These are phyloP conservation scores for Meredithiella fracta DNA, from an alignment of 2,329 filamentous ascomycete genomes.

Conservation along the genomic window DNA sequence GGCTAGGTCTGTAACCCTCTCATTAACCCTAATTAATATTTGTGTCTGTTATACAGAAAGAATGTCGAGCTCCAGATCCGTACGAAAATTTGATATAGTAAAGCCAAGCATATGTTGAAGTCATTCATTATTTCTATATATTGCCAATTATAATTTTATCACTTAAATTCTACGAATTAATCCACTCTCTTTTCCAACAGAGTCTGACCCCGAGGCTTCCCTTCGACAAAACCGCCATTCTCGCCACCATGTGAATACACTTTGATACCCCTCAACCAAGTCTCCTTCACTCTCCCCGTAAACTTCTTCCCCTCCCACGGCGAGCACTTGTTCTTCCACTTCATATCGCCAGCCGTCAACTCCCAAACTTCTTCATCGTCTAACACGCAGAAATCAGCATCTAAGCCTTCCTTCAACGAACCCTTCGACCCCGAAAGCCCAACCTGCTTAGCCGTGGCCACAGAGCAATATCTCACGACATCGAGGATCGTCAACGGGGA, in stretches of 20 bases:
- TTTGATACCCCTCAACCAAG: constrained; percentile 62
- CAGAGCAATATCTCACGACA: constrained; percentile 70
- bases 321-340: constrained; percentile 85
- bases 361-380: constrained; percentile 69
- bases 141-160: neutral
- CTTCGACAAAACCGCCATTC: constrained; percentile 34
- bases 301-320: constrained; percentile 75
- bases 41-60: too few species aligned
- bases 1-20: too few species aligned
- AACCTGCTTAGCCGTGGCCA: constrained; percentile 76
- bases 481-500: constrained; percentile 45
- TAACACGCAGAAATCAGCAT: constrained; percentile 84
- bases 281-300: constrained; percentile 64
- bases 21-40: neutral
- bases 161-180: neutral
- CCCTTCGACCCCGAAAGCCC: constrained; percentile 70
- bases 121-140: neutral
- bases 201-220: constrained; percentile 31
- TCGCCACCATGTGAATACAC: constrained; percentile 52
- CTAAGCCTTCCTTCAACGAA: constrained; percentile 62
- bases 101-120: too few species aligned
- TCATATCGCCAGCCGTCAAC: constrained; percentile 61
- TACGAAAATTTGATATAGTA: too few species aligned
- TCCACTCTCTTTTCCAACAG: constrained; percentile 42
- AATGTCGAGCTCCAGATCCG: too few species aligned